phyloP scores from a whole-genome alignment of 768 basidiomycete species.

The Ramaria rubella region DNA sequence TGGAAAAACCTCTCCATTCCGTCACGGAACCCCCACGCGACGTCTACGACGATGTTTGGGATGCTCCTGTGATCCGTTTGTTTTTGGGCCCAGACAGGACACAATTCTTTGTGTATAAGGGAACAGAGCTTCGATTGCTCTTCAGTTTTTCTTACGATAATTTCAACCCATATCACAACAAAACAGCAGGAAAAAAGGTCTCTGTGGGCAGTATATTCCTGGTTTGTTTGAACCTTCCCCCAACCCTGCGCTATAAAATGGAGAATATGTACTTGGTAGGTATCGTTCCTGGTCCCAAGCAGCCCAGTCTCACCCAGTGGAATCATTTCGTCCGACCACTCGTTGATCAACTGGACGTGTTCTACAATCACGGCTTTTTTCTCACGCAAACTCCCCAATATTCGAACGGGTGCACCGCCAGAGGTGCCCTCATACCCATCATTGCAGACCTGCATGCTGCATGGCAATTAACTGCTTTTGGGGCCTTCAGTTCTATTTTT shows the following conservation, averaged over 20 bases:
- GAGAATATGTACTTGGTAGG: slow-evolving; percentile 39
- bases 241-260: slow-evolving; percentile 25
- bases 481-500: background rate
- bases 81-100: slow-evolving; percentile 22
- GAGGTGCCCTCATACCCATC: slow-evolving; percentile 14
- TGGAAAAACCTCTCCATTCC: too few relatives aligned
- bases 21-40: too few relatives aligned
- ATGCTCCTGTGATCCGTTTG: slow-evolving; percentile 20
- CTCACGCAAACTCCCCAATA: slow-evolving; percentile 14
- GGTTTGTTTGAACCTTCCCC: slow-evolving; percentile 32
- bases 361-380: slow-evolving; percentile 30
- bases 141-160: slow-evolving; percentile 25
- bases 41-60: too few relatives aligned
- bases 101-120: slow-evolving; percentile 13
- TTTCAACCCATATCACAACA: slow-evolving; percentile 35
- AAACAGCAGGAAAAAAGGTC: slow-evolving; percentile 23
- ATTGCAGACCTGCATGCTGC: slow-evolving; percentile 24
- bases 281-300: slow-evolving; percentile 36
- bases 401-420: slow-evolving; percentile 8
- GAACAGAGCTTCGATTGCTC: slow-evolving; percentile 20
- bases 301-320: slow-evolving; percentile 27
- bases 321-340: slow-evolving; percentile 35
- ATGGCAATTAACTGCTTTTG: background rate
- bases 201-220: slow-evolving; percentile 25
- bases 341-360: slow-evolving; percentile 28